Base-by-base conservation (phyloP, 352 stramenopile genomes). In the Pythium phragmiticola region DNA sequence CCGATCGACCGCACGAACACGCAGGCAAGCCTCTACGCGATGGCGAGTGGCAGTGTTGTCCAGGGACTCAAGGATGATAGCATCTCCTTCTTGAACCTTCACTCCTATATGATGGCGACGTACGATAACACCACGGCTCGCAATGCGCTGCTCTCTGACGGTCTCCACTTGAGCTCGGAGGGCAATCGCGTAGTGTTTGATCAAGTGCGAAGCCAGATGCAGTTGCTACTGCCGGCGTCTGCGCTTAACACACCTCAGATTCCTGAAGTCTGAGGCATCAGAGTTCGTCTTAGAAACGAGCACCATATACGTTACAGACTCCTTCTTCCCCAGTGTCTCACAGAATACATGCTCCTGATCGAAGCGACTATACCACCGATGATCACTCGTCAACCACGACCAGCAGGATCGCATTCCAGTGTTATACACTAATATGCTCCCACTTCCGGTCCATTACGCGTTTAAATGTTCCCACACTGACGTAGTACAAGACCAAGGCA, bases 121-220 rank as follows among this genome's bases (percentile, higher is more conserved):
- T 66, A 61, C 46, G 49, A 33, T 7, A 41, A 45, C 7, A 43
- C 51, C 3, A 39, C 28, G 0, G 30, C 19, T 3, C 50, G 50
- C 3, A 21, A 12, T 14, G 11, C 30, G 34, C 33, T 66, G 3
- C n/a, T 66, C 1, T 2, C 9, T 0, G 60, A 66, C 19, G 52
- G 60, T 19, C 51, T 66, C 16, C 60, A 66, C 34, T 50, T 60
- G 7, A 52, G n/a, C 4, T 39, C 19, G 8, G 36, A 52, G n/a
- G 54, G 54, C 4, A 52, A 52, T 19, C 11, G 12, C 5, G 23
- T 60, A 16, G 53, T 60, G 8, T 43, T 41, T 43, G 36, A 41
- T 13, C 36, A 41, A 41, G 36, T 41, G 13, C 36, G 36, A 13
- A 41, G 13, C 36, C 36, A 41, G 36, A 41, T 41, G 36, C 36